phyloP scores from a whole-genome alignment of 345 rosid species.

The Viola odorata region DNA sequence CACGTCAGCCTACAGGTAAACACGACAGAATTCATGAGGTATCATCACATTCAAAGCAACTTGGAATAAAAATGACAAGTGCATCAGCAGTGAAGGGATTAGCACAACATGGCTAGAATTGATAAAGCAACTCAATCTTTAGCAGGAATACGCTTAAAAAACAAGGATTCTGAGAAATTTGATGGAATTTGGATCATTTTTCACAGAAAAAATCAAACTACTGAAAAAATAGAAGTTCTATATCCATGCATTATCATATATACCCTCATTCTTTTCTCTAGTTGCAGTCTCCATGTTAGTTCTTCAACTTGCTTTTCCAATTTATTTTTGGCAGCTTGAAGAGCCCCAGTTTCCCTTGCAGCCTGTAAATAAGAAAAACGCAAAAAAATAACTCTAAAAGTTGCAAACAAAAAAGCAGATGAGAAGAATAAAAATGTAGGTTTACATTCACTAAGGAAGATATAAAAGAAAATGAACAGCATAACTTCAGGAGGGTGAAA shows the following conservation, averaged over 20 bases:
- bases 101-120: too few relatives aligned
- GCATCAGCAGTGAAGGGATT: neutral
- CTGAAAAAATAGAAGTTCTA: neutral
- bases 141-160: too few relatives aligned
- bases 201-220: neutral
- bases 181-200: neutral
- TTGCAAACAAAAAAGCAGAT: neutral
- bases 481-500: too few relatives aligned
- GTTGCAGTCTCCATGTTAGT: slow-evolving; percentile 92
- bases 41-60: neutral
- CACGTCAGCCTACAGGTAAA: slow-evolving; percentile 57
- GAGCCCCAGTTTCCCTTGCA: slow-evolving; percentile 98
- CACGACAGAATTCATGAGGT: neutral
- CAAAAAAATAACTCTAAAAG: slow-evolving; percentile 2
- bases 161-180: neutral
- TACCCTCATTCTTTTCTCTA: slow-evolving; percentile 97
- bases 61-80: too few relatives aligned
- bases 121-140: too few relatives aligned
- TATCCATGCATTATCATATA: slow-evolving; percentile 20
- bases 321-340: slow-evolving; percentile 97
- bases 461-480: too few relatives aligned
- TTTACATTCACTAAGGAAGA: too few relatives aligned
- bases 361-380: slow-evolving; percentile 46
- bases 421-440: neutral
- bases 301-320: slow-evolving; percentile 99